Evolutionary conservation across 2,329 filamentous ascomycete species (phyloP), one percentile per base, ranked within the genome.

Genomic region (Penicillium italicum): DNA sequence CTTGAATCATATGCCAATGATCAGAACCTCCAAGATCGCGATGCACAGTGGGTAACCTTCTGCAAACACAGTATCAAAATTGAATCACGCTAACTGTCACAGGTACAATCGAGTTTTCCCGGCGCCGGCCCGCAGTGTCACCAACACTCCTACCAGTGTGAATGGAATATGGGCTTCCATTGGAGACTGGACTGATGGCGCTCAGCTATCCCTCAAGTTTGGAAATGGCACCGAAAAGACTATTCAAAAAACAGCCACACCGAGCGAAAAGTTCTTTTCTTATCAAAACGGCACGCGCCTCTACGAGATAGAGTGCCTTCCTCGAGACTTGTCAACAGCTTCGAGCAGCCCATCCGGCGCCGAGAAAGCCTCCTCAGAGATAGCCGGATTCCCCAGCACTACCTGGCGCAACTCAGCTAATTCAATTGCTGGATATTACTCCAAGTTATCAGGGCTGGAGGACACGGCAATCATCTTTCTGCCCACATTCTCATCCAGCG

Each of bases 11-110:
- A 76, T 66, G 75, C 78, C 10, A 71, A 77, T 47, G 73, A 72
- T 50, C 79, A 80, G 53, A 73, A 69, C 28, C 75, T 79, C 30
- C 83, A 85, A 59, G 83, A 85, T 59, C 75, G 74, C 1, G 83
- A 85, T 69, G 82, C 82, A 26, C 73, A 83, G 57, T 86, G 80
- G 12, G 59, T 41, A 31, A 4, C 5, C 14, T 42, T 43, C 7
- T 30, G 11, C 12, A 37, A 20, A 4, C 9, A 26, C 4, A 16
- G 20, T n/a, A 8, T 46, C 28, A 4, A 16, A 36, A 8, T 46
- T 33, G 5, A 16, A 36, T 16, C 5, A 33, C 8, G 18, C 55
- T 65, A 28, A 65, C 24, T 20, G 2, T 48, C 22, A 5, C 24
- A 66, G 63, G 14, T 66, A 66, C 34, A 66, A 66, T n/a, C 62